These are phyloP conservation scores for Cyclostephanos invisitatus DNA, from an alignment of 108 stramenopile genomes.

Conservation along the genomic window DNA sequence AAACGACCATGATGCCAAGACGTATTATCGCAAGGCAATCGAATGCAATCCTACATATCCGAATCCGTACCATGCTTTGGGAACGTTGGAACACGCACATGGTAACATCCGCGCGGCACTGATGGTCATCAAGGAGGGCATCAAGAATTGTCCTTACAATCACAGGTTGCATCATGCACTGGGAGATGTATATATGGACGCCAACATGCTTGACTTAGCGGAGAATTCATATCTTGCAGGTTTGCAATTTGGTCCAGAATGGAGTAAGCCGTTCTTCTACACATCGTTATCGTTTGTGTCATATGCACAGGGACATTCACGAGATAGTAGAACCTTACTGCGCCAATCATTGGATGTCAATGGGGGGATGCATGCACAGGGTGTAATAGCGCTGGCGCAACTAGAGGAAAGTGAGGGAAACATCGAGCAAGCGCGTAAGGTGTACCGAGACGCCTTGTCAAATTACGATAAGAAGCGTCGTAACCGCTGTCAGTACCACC, in stretches of 20 bases:
- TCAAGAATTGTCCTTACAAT: constrained; percentile 64
- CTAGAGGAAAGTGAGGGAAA: constrained; percentile 75
- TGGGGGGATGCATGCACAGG: constrained; percentile 69
- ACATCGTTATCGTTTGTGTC: constrained; percentile 67
- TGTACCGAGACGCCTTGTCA: constrained; percentile 51
- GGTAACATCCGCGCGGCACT: constrained; percentile 72
- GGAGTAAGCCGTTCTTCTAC: constrained; percentile 66
- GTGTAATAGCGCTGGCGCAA: constrained; percentile 73
- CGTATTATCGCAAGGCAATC: constrained; percentile 60
- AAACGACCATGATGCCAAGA: constrained; percentile 34
- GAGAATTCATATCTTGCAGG: constrained; percentile 61
- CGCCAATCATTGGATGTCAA: constrained; percentile 54
- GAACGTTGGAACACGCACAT: constrained; percentile 63
- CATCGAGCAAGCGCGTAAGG: constrained; percentile 56
- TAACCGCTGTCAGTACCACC: constrained; percentile 1
- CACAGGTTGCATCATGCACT: constrained; percentile 84
- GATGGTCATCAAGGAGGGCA: constrained; percentile 62
- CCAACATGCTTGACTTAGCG: constrained; percentile 70
- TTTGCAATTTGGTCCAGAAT: constrained; percentile 54
- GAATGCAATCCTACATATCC: constrained; percentile 59
- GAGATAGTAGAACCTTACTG: constrained; percentile 55
- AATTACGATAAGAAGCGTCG: constrained; percentile 37
- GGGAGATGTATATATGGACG: constrained; percentile 78
- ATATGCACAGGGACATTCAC: constrained; percentile 61
- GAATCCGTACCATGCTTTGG: constrained; percentile 79